phyloP scores from a whole-genome alignment of 1,284 basidiomycete species.

The Melanopsichium pennsylvanicum region DNA sequence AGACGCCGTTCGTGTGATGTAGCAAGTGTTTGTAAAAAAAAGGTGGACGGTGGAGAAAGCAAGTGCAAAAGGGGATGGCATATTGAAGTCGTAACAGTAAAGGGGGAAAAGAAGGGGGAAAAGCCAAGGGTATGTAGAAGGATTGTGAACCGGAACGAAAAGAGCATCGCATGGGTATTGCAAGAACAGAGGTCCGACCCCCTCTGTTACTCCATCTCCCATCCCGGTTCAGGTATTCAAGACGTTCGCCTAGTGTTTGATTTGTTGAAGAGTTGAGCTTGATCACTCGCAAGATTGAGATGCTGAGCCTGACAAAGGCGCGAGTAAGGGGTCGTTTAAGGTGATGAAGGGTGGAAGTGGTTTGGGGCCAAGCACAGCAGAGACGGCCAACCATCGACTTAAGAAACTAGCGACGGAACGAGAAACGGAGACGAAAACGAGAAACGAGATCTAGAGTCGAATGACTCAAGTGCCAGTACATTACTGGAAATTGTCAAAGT shows the following conservation, averaged over 20 bases:
- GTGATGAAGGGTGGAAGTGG: not conserved
- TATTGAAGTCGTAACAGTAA: slow-evolving; percentile 1
- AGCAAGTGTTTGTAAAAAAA: not conserved
- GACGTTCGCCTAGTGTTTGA: slow-evolving; percentile 39
- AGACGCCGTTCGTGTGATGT: not conserved
- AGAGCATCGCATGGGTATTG: slow-evolving; percentile 54
- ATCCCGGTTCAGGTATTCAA: slow-evolving; percentile 46
- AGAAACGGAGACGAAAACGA: not conserved
- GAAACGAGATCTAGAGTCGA: not conserved
- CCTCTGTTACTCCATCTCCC: slow-evolving; percentile 54
- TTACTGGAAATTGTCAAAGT: slow-evolving; percentile 45
- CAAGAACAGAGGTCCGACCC: slow-evolving; percentile 55
- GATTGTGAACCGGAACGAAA: slow-evolving; percentile 40
- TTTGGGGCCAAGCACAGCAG: slow-evolving; percentile 15
- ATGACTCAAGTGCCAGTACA: not conserved
- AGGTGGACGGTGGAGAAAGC: slow-evolving; percentile 24
- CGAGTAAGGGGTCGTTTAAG: not conserved
- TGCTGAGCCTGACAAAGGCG: slow-evolving; percentile 5
- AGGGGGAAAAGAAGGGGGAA: not conserved
- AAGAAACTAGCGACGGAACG: not conserved
- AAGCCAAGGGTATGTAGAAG: slow-evolving; percentile 28
- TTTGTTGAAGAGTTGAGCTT: slow-evolving; percentile 15
- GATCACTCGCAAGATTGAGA: slow-evolving; percentile 15
- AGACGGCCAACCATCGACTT: slow-evolving; percentile 22
- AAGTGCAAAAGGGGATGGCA: slow-evolving; percentile 19